Conservation (phyloP, 306 rosid species). For the Cicer chorassanicum region DNA sequence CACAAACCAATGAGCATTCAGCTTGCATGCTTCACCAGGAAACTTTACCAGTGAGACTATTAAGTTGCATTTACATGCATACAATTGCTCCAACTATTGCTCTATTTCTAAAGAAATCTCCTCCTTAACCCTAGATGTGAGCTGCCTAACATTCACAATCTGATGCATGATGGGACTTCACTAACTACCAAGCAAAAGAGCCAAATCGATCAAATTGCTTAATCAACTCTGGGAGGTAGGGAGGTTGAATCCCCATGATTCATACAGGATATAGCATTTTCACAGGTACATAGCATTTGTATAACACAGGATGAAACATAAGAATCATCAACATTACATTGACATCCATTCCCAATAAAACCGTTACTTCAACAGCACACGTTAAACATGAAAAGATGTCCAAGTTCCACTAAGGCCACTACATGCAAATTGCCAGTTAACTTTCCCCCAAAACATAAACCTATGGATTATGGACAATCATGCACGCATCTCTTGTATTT, state of each 20-base stretch:
- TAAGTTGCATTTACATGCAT: constrained; percentile 6
- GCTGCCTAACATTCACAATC: constrained; percentile 19
- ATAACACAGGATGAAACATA: constrained; percentile 14
- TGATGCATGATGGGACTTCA: not conserved
- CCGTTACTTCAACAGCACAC: constrained; percentile 29
- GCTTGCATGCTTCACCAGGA: constrained; percentile 15
- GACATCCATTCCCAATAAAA: constrained; percentile 1
- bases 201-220: constrained; percentile 11
- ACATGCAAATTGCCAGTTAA: constrained; percentile 3
- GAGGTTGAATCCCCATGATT: constrained; percentile 6
- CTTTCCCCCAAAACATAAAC: constrained; percentile 28
- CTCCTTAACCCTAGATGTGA: not conserved
- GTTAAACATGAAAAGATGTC: constrained; percentile 15
- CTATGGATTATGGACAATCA: constrained; percentile 11
- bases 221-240: constrained; percentile 2
- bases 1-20: constrained; percentile 4
- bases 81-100: not conserved
- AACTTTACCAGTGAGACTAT: constrained; percentile 16
- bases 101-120: constrained; percentile 8
- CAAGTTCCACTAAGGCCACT: constrained; percentile 23
- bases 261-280: constrained; percentile 30
- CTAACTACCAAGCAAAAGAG: constrained; percentile 2
- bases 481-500: constrained; percentile 20
- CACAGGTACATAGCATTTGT: constrained; percentile 24
- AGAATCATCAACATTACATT: constrained; percentile 34